Evolutionary conservation across 108 stramenopile genomes (phyloP).

Genomic region (Nitzschia palea): DNA sequence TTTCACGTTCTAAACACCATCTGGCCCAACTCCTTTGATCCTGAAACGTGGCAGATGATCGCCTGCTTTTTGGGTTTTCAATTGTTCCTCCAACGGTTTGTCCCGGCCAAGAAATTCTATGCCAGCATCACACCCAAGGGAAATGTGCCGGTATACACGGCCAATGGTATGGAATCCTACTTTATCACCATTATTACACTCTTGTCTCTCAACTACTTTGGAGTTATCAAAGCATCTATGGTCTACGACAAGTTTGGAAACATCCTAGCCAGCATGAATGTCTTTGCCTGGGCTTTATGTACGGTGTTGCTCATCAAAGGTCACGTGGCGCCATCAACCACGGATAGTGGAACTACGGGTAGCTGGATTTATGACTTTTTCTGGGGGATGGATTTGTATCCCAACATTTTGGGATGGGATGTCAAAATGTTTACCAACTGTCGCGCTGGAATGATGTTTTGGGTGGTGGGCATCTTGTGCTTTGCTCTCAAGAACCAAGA

Average conservation of each 20-base stretch:
- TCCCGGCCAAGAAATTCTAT: slow-evolving; percentile 77
- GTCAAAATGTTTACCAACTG: slow-evolving; percentile 98
- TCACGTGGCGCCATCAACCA: slow-evolving; percentile 72
- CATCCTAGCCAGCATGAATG: slow-evolving; percentile 82
- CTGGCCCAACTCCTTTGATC: slow-evolving; percentile 53
- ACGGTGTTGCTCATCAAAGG: slow-evolving; percentile 88
- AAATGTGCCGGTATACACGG: slow-evolving; percentile 57
- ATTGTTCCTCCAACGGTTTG: slow-evolving; percentile 67
- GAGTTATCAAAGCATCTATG: slow-evolving; percentile 46
- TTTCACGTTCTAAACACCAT: slow-evolving; percentile 25
- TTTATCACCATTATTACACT: slow-evolving; percentile 48
- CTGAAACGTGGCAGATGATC: slow-evolving; percentile 64
- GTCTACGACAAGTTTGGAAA: slow-evolving; percentile 76
- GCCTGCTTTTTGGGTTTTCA: slow-evolving; percentile 73
- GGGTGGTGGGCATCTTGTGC: slow-evolving; percentile 72
- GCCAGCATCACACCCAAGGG: slow-evolving; percentile 61
- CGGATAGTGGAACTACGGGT: slow-evolving; percentile 88
- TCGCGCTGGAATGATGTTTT: slow-evolving; percentile 98
- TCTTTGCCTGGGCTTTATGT: slow-evolving; percentile 93
- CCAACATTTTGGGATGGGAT: slow-evolving; percentile 92
- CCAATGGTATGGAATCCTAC: slow-evolving; percentile 50
- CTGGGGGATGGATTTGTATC: slow-evolving; percentile 99
- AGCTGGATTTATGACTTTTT: slow-evolving; percentile 91
- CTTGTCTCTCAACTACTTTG: slow-evolving; percentile 33
- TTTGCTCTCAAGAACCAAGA: slow-evolving; percentile 53